These are phyloP conservation scores for Trichopus zeylanicus DNA, from an alignment of 116 monocot genomes.

Conservation along the genomic window DNA sequence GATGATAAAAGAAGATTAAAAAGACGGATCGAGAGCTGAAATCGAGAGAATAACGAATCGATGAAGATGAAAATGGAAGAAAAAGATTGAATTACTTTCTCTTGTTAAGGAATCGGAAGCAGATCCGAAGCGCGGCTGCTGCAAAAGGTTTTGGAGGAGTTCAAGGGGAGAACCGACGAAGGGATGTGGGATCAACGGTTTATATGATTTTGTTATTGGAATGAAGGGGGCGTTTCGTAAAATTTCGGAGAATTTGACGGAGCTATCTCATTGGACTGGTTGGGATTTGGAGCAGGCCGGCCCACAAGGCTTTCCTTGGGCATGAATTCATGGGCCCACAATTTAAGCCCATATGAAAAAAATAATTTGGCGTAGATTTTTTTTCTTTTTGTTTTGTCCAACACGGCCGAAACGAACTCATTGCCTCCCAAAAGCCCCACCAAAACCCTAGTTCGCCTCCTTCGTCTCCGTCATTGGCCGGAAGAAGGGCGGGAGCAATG, in stretches of 20 bases:
- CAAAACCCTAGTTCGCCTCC: not conserved
- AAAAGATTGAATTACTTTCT: not conserved
- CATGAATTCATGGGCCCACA: too few relatives aligned
- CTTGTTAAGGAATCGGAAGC: not conserved
- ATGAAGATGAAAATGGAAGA: not conserved
- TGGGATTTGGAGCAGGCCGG: too few relatives aligned
- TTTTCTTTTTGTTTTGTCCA: too few relatives aligned
- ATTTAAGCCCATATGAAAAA: too few relatives aligned
- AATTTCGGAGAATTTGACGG: too few relatives aligned
- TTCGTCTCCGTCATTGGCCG: conserved; percentile 18
- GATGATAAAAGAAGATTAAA: not conserved
- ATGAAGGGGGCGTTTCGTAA: too few relatives aligned
- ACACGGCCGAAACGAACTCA: not conserved
- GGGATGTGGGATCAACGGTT: too few relatives aligned
- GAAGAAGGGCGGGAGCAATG: conserved; percentile 31
- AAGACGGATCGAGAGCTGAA: not conserved
- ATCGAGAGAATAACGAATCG: not conserved
- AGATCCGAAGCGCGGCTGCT: not conserved
- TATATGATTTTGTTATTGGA: too few relatives aligned
- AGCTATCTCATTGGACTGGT: too few relatives aligned
- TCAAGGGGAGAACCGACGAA: too few relatives aligned
- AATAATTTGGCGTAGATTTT: too few relatives aligned
- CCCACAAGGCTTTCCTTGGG: too few relatives aligned
- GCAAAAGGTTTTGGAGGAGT: not conserved
- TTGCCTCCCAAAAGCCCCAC: not conserved